Base-by-base conservation (phyloP, 2,329 filamentous ascomycete genomes). In the Colletotrichum incanum region DNA sequence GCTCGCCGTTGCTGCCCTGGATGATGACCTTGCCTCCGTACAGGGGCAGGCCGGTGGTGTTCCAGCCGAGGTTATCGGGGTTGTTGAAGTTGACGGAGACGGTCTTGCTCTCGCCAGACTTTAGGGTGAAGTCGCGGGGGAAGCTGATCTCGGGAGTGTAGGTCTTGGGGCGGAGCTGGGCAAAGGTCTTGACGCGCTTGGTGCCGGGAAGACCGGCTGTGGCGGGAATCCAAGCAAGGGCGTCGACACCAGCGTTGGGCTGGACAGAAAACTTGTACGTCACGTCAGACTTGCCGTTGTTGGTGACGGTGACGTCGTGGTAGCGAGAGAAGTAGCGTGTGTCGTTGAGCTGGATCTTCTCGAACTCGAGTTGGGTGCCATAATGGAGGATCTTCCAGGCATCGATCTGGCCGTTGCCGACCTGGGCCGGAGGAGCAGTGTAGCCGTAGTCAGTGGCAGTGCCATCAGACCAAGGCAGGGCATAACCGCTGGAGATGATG, bases 291-390 rank as follows among this genome's bases (percentile, higher is more conserved):
- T 76, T 75, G 60, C 79, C 83, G 43, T 79, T 78, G 75, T 86
- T 86, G 62, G 77, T 81, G 70, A 86, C 78, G 55, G 74, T 73
- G 11, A 79, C 63, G 1, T 76, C 70, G 72, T 77, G 75, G 45
- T 76, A 76, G 55, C 73, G 75, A 47, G 77, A 76, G 74, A 86
- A 82, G 74, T 84, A 76, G 55, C 79, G 79, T 6, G 84, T 86
- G 72, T 87, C 85, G 71, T 86, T 86, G 72, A 86, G 81, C 43
- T 80, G 79, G 39, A 86, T 80, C 73, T 81, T 84, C 37, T 82
- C 80, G 5, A 82, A 82, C 26, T 80, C 79, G 45, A 86, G 76
- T n/a, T 77, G 72, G 4, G 82, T 84, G 4, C 74, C 80, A 26
- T 84, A 80, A 50, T 83, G 78, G 11, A 86, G 77, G 4, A 84